phyloP scores from a whole-genome alignment of 805 yeast species.

The Ogataea parapolymorpha region DNA sequence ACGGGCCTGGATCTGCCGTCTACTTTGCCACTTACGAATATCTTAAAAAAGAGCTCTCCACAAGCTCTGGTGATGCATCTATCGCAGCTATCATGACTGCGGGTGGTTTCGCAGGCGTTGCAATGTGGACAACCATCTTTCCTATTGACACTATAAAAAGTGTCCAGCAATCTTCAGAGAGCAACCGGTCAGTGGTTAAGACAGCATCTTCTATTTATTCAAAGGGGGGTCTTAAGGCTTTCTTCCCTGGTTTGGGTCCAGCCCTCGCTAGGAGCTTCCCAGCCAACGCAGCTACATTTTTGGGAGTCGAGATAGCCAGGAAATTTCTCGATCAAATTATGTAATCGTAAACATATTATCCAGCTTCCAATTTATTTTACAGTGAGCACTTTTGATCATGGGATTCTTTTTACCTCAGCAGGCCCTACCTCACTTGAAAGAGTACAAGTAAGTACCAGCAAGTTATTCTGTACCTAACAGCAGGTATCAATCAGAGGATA shows the following conservation, averaged over 20 bases:
- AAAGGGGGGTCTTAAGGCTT: conserved; percentile 81
- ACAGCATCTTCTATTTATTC: conserved; percentile 69
- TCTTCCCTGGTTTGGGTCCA: conserved; percentile 97
- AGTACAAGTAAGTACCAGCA: conserved; percentile 38
- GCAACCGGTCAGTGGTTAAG: conserved; percentile 50
- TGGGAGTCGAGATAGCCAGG: conserved; percentile 84
- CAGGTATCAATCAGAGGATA: conserved; percentile 71
- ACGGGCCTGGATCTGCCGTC: conserved; percentile 95
- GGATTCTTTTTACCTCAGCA: conserved; percentile 46
- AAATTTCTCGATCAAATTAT: conserved; percentile 20
- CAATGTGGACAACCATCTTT: conserved; percentile 96
- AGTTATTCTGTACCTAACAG: background rate
- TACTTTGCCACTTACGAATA: conserved; percentile 94
- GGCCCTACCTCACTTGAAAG: conserved; percentile 42
- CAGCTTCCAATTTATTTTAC: background rate
- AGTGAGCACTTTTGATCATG: conserved; percentile 28
- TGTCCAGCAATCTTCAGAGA: conserved; percentile 65
- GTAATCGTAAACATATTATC: background rate
- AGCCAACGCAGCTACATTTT: conserved; percentile 98
- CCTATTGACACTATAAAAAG: conserved; percentile 95
- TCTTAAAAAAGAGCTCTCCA: conserved; percentile 60
- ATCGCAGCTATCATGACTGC: conserved; percentile 77
- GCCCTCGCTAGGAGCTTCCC: conserved; percentile 94
- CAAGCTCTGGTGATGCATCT: conserved; percentile 53
- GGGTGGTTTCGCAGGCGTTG: conserved; percentile 94